Conservation (phyloP, 2,329 filamentous ascomycete genomes). For the Gnomoniopsis sp. region DNA sequence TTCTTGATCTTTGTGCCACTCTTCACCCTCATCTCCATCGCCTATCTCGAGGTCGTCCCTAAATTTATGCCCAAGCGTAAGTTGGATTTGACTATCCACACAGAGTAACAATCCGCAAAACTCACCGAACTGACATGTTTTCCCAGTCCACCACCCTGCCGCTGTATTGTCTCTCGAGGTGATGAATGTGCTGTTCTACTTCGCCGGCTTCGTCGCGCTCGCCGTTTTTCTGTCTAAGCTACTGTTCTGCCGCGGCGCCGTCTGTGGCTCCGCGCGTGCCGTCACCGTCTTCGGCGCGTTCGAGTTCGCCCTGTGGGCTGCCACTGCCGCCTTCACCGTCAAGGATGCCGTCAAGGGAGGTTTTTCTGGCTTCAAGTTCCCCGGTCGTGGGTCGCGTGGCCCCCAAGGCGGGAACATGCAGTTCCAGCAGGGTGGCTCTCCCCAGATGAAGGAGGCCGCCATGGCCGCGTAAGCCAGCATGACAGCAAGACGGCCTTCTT, state of each 20-base stretch:
- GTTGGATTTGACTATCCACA: constrained; percentile 6
- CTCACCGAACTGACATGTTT: not conserved
- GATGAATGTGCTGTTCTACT: constrained; percentile 54
- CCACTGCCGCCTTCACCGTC: constrained; percentile 41
- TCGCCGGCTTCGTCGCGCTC: constrained; percentile 57
- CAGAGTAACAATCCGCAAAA: not conserved
- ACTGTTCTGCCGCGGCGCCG: constrained; percentile 53
- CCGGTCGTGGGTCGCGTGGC: not conserved
- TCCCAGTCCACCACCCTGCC: constrained; percentile 45
- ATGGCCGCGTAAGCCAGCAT: constrained; percentile 17
- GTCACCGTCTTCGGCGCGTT: constrained; percentile 52
- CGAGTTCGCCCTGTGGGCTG: constrained; percentile 52
- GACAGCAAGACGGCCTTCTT: not conserved
- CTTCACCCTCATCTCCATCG: constrained; percentile 52
- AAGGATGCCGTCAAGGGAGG: constrained; percentile 45
- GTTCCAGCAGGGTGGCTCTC: constrained; percentile 30
- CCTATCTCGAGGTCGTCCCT: constrained; percentile 49
- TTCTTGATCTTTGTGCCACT: constrained; percentile 55
- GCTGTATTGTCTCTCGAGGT: constrained; percentile 46
- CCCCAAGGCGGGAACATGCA: not conserved
- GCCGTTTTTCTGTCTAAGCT: constrained; percentile 54
- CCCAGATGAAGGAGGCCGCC: constrained; percentile 36
- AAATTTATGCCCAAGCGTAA: constrained; percentile 41
- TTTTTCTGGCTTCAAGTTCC: constrained; percentile 18
- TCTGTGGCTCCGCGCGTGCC: constrained; percentile 54